phyloP scores from a whole-genome alignment of 768 basidiomycete species.

The Xanthoconium stramineum region DNA sequence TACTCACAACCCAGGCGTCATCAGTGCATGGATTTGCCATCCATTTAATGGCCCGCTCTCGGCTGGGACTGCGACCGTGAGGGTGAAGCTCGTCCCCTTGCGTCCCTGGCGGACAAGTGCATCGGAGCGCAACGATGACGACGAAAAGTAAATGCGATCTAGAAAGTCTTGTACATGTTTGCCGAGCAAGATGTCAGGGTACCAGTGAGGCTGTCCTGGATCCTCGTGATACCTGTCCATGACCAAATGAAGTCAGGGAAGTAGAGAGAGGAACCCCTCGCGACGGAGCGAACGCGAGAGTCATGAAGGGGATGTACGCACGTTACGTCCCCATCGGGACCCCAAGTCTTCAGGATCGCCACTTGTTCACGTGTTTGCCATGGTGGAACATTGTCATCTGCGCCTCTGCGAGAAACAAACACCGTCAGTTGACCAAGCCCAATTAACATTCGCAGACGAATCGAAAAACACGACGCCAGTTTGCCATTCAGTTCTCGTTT shows the following conservation, averaged over 20 bases:
- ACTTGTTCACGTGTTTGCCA: conserved; percentile 78
- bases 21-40: conserved; percentile 57
- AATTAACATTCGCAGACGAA: background rate
- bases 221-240: conserved; percentile 61
- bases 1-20: conserved; percentile 65
- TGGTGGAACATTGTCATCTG: conserved; percentile 83
- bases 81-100: conserved; percentile 45
- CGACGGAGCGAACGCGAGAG: background rate
- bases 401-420: conserved; percentile 44
- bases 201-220: conserved; percentile 66
- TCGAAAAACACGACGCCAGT: background rate
- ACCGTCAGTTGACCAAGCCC: background rate
- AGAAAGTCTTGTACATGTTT: conserved; percentile 56
- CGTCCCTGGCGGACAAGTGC: background rate
- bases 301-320: conserved; percentile 28
- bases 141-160: conserved; percentile 29
- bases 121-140: background rate
- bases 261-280: background rate
- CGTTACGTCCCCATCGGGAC: conserved; percentile 49
- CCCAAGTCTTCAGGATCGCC: conserved; percentile 56
- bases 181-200: conserved; percentile 54
- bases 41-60: conserved; percentile 73
- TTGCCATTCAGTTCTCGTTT: background rate
- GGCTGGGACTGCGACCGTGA: conserved; percentile 67
- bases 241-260: background rate